Percentiles rank a stretch among this genome's conserved stretches.
Conservation (phyloP, 2,329 filamentous ascomycete genomes). For the Arachnomyces sp. region DNA sequence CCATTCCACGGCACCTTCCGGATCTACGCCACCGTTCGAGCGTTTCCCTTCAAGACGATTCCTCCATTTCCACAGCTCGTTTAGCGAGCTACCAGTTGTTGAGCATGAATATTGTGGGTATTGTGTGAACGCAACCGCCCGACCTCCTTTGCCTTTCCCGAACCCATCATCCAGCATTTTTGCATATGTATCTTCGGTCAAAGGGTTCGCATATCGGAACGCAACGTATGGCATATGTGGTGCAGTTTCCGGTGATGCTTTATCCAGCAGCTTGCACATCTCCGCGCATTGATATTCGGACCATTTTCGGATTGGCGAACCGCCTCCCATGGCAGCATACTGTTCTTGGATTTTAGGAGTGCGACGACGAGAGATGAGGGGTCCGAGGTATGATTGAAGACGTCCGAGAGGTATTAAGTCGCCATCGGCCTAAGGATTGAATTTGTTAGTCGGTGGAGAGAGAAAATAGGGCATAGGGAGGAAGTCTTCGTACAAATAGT, state of each 20-base stretch:
- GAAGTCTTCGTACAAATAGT: constrained; percentile 63
- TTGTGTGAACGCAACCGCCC: constrained; percentile 94
- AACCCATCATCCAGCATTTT: constrained; percentile 81
- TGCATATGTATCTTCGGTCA: constrained; percentile 91
- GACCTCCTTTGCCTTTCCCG: constrained; percentile 77
- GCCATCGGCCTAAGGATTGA: constrained; percentile 61
- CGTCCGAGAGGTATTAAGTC: constrained; percentile 94
- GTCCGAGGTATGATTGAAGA: constrained; percentile 83
- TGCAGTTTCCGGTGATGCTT: constrained; percentile 82
- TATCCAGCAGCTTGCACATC: constrained; percentile 96
- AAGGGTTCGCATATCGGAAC: constrained; percentile 86
- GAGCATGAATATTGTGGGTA: constrained; percentile 98
- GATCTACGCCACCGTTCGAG: constrained; percentile 43
- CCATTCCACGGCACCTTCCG: constrained; percentile 74
- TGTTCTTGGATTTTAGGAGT: constrained; percentile 97
- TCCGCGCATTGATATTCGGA: constrained; percentile 87
- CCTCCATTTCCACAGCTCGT: constrained; percentile 97
- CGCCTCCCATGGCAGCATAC: constrained; percentile 89
- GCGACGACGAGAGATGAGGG: constrained; percentile 73
- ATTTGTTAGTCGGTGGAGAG: too few relatives aligned
- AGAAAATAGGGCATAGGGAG: constrained; percentile 2
- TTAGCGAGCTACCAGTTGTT: constrained; percentile 90
- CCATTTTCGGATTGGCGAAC: constrained; percentile 98
- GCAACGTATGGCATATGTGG: constrained; percentile 97
- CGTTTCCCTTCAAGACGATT: constrained; percentile 73